A percentile compares a stretch with the other conserved stretches of the same genome.
Conservation (phyloP, 768 basidiomycete species). For the Mycena albidolilacea region DNA sequence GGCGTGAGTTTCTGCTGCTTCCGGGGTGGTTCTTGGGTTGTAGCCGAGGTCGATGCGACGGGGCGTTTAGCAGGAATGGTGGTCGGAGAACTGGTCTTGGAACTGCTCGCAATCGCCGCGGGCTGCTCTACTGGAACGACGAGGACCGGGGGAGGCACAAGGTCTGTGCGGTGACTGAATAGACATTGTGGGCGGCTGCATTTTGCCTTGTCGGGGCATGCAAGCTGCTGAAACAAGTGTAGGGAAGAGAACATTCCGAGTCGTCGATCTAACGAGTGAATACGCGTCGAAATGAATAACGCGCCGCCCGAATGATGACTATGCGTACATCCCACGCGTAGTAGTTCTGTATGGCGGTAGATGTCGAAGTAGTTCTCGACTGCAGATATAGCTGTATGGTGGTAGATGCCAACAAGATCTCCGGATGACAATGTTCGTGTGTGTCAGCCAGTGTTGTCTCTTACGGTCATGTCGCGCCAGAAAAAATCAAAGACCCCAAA, state of each 20-base stretch:
- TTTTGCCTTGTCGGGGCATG: slow-evolving; percentile 68
- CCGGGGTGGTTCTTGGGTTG: slow-evolving; percentile 66
- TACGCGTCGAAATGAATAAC: background rate
- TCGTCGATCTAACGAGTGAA: background rate
- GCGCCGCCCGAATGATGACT: background rate
- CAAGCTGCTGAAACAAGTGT: slow-evolving; percentile 68
- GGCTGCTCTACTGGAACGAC: slow-evolving; percentile 54
- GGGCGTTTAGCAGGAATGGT: slow-evolving; percentile 68
- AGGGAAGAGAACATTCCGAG: slow-evolving; percentile 73
- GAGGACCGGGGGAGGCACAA: slow-evolving; percentile 54
- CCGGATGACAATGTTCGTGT: too few species aligned
- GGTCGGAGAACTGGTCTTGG: slow-evolving; percentile 37
- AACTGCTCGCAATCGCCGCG: slow-evolving; percentile 24
- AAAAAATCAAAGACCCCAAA: slow-evolving; percentile 1
- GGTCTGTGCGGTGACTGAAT: slow-evolving; percentile 71
- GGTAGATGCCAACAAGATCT: too few species aligned
- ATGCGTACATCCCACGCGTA: too few species aligned
- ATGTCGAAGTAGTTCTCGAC: too few species aligned
- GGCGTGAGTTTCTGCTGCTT: slow-evolving; percentile 74
- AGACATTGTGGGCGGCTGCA: slow-evolving; percentile 72
- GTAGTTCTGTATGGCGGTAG: too few species aligned
- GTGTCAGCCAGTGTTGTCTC: too few species aligned
- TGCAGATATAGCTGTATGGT: too few species aligned
- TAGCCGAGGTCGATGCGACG: slow-evolving; percentile 50
- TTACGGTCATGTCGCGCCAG: background rate